These are phyloP conservation scores for Pulveroboletus sp. DNA, from an alignment of 768 basidiomycete species.

Conservation along the genomic window DNA sequence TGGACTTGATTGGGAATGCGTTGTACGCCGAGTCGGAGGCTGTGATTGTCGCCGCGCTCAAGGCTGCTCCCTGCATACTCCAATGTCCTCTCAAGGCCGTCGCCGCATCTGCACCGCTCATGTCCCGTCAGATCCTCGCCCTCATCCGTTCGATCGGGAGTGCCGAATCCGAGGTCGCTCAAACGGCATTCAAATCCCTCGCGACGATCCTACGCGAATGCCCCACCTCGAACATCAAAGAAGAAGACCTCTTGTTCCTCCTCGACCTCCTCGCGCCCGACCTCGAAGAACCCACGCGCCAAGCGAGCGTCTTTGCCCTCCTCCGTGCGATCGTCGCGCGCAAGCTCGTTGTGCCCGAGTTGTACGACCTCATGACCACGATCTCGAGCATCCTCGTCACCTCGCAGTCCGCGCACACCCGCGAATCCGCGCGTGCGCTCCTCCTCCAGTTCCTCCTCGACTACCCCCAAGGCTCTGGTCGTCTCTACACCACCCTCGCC, in stretches of 20 bases:
- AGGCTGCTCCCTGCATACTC: conserved; percentile 74
- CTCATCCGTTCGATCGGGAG: conserved; percentile 81
- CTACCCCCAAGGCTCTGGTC: conserved; percentile 93
- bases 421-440: conserved; percentile 86
- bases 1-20: conserved; percentile 84
- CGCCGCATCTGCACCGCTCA: conserved; percentile 73
- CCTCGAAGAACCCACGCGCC: conserved; percentile 84
- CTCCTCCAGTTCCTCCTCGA: conserved; percentile 94
- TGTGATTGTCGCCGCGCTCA: conserved; percentile 74
- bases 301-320: conserved; percentile 82
- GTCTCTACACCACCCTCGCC: conserved; percentile 82
- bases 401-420: conserved; percentile 86
- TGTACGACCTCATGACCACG: conserved; percentile 95
- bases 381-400: conserved; percentile 92
- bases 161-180: conserved; percentile 87
- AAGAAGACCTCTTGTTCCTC: conserved; percentile 84
- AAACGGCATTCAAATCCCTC: conserved; percentile 84
- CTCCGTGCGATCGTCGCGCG: conserved; percentile 88
- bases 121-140: conserved; percentile 79
- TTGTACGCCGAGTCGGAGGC: conserved; percentile 80
- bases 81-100: conserved; percentile 81
- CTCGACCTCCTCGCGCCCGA: conserved; percentile 86
- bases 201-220: conserved; percentile 90
- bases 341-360: conserved; percentile 91
- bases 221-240: conserved; percentile 75